Evolutionary conservation across 176 grass and related monocot genomes (phyloP).

Genomic region (Carex parvula): DNA sequence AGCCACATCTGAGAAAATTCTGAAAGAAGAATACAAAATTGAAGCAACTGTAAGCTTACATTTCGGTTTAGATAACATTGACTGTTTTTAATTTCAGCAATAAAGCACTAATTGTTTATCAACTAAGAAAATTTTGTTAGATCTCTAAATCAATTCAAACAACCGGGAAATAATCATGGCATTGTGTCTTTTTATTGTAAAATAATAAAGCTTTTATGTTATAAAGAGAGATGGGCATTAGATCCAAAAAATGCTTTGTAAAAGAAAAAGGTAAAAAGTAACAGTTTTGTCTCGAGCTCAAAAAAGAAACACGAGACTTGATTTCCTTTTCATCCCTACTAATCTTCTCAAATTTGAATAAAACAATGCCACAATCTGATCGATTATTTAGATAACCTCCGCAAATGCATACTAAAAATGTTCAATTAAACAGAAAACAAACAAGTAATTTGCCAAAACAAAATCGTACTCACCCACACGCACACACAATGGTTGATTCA

Average conservation of each 20-base stretch:
- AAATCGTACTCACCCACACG: slow-evolving; percentile 4
- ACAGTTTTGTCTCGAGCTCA: slow-evolving; percentile 25
- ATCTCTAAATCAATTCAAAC: slow-evolving; percentile 18
- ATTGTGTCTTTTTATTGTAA: slow-evolving; percentile 18
- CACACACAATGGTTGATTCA: background rate
- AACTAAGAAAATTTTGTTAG: background rate
- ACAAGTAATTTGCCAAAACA: background rate
- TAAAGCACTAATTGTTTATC: background rate
- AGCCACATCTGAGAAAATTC: slow-evolving; percentile 96
- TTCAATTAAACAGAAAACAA: background rate
- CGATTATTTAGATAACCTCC: background rate
- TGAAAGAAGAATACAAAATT: slow-evolving; percentile 34
- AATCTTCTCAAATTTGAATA: slow-evolving; percentile 10
- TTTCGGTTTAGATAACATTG: background rate
- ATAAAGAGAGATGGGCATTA: slow-evolving; percentile 25
- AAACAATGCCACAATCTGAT: background rate
- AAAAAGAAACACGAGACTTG: slow-evolving; percentile 17
- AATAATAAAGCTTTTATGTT: slow-evolving; percentile 27
- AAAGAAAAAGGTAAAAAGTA: slow-evolving; percentile 32
- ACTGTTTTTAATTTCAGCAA: background rate
- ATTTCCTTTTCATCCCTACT: background rate
- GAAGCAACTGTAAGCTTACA: background rate
- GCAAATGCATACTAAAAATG: background rate
- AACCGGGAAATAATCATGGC: slow-evolving; percentile 18
- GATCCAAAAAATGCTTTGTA: slow-evolving; percentile 32